Conservation (phyloP, 2,329 filamentous ascomycete species). For the Cyclaneusma minus region DNA sequence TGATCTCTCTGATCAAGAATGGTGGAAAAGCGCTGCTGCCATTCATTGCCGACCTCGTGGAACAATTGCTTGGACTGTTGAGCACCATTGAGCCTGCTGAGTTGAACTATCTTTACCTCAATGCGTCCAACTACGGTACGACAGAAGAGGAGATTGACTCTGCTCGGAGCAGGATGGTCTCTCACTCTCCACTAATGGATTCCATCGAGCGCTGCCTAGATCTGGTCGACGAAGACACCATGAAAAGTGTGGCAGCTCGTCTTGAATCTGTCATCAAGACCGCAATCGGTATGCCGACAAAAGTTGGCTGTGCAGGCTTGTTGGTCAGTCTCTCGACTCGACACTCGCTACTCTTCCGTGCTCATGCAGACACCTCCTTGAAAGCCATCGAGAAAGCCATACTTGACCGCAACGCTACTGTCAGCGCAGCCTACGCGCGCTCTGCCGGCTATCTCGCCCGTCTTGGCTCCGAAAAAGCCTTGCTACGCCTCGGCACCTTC, state of each 20-base stretch:
- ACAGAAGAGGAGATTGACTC: slow-evolving; percentile 86
- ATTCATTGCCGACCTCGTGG: slow-evolving; percentile 69
- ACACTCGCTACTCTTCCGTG: slow-evolving; percentile 57
- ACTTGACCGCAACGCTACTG: slow-evolving; percentile 85
- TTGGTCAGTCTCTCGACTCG: slow-evolving; percentile 74
- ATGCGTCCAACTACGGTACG: slow-evolving; percentile 68
- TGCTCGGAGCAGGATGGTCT: slow-evolving; percentile 65
- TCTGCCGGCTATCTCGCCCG: slow-evolving; percentile 75
- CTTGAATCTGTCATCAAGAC: slow-evolving; percentile 70
- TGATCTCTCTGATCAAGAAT: slow-evolving; percentile 82
- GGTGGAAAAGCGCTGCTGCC: slow-evolving; percentile 63
- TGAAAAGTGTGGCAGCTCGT: slow-evolving; percentile 54
- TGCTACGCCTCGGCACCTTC: slow-evolving; percentile 33
- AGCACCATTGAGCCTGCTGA: slow-evolving; percentile 81
- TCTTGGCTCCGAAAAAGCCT: slow-evolving; percentile 31
- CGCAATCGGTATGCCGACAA: slow-evolving; percentile 82
- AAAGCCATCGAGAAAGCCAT: slow-evolving; percentile 66
- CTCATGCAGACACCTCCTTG: slow-evolving; percentile 62
- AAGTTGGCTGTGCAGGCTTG: slow-evolving; percentile 78
- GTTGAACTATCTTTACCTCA: slow-evolving; percentile 85
- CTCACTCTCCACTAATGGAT: slow-evolving; percentile 78
- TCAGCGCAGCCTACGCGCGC: slow-evolving; percentile 75
- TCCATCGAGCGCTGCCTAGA: slow-evolving; percentile 83
- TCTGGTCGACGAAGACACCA: slow-evolving; percentile 62
- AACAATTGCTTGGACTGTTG: slow-evolving; percentile 64